phyloP scores from a whole-genome alignment of 139 green algal genomes.

The Zygnema circumcarinatum region DNA sequence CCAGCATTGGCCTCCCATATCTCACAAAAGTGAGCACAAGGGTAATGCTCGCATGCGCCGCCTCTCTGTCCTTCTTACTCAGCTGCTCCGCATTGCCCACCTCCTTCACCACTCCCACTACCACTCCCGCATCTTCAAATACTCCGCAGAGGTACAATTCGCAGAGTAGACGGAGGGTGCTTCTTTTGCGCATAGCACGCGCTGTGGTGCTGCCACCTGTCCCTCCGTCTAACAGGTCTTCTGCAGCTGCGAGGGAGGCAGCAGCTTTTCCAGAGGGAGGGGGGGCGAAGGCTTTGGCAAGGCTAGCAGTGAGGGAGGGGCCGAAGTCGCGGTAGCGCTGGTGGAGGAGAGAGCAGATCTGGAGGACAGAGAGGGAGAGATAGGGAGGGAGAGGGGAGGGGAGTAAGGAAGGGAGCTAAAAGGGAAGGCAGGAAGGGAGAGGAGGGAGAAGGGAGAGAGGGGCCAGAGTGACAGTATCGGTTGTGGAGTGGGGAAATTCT shows the following conservation, averaged over 20 bases:
- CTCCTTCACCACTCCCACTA: slow-evolving; percentile 73
- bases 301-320: slow-evolving; percentile 58
- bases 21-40: slow-evolving; percentile 80
- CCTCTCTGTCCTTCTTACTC: slow-evolving; percentile 66
- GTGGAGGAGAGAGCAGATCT: slow-evolving; percentile 85
- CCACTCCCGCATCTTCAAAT: slow-evolving; percentile 54
- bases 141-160: slow-evolving; percentile 84
- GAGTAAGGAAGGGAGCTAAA: background rate
- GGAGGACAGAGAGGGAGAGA: no score
- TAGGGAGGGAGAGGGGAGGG: no score
- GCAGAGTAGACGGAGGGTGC: slow-evolving; percentile 78
- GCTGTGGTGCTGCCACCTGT: slow-evolving; percentile 12
- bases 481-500: no score
- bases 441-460: slow-evolving; percentile 5
- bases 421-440: slow-evolving; percentile 8
- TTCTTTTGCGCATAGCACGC: slow-evolving; percentile 64
- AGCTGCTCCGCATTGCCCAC: slow-evolving; percentile 35
- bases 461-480: no score
- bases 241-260: background rate
- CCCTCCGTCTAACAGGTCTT: background rate
- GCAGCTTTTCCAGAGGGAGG: background rate
- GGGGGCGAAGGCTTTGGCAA: slow-evolving; percentile 60
- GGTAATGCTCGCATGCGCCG: slow-evolving; percentile 63
- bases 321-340: slow-evolving; percentile 83
- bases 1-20: slow-evolving; percentile 45